Conservation (phyloP, 345 rosid species). For the Lenwebbia sp. region DNA sequence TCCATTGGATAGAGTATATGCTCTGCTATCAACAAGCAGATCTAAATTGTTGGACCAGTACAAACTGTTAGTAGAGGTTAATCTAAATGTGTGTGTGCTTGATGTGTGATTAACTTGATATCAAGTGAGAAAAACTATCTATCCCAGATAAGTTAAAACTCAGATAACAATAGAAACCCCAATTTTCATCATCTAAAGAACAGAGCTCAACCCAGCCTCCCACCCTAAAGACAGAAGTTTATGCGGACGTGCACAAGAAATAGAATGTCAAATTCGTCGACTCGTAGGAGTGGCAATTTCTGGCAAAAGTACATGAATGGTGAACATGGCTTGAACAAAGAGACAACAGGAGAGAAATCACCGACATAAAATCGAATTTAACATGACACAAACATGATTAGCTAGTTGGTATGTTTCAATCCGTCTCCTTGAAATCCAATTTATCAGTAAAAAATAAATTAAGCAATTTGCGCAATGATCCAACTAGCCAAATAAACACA, state of each 20-base stretch:
- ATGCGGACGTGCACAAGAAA: background rate
- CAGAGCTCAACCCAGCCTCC: background rate
- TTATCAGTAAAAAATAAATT: background rate
- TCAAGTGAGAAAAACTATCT: background rate
- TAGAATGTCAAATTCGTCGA: background rate
- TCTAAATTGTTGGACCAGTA: background rate
- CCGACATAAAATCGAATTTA: background rate
- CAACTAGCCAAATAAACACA: background rate
- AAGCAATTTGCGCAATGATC: background rate
- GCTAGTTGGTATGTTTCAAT: background rate
- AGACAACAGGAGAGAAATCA: background rate
- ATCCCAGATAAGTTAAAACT: background rate
- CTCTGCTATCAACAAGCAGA: background rate
- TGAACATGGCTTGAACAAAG: background rate
- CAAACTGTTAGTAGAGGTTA: background rate
- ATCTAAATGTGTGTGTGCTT: background rate
- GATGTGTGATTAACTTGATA: background rate
- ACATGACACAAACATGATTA: background rate
- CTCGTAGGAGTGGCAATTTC: background rate
- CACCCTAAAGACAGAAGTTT: background rate
- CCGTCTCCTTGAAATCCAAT: background rate
- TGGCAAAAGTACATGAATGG: background rate
- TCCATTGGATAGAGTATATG: background rate
- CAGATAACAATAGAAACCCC: background rate
- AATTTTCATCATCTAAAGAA: background rate